Base-by-base conservation (phyloP, 805 yeast genomes). In the Candida tammaniensis region DNA sequence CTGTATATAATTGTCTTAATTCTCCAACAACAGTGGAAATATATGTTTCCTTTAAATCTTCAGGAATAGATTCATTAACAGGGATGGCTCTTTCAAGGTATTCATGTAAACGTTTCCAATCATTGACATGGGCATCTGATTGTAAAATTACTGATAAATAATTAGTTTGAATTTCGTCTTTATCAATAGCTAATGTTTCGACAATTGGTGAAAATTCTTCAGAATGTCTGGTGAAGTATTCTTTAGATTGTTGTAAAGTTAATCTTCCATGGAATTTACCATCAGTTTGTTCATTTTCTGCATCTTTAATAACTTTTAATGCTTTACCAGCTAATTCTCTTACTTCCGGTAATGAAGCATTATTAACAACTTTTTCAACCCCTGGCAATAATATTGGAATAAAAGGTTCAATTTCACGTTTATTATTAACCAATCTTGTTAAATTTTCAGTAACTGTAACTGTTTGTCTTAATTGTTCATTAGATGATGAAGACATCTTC, bases 331-430 rank as follows among this genome's bases (percentile, higher is more conserved):
- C 98, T 51, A 93, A 70, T 49, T 82, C 93, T 74, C 98, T 82
- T 33, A 93, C 98, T 62, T 91, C 98, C 26, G 98, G 98, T 57
- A 86, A 71, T 7, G 97, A 82, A 26, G 98, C 98, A 34, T 89
- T 85, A 37, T 85, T 76, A 31, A 83, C 80, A 26, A 93, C 96
- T 57, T 80, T 87, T 59, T 82, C 77, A 27, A 93, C 82, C 57
- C 96, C 95, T n/a, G 98, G 98, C 59, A 82, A 65, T 48, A 91
- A 73, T 48, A 76, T 71, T 27, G 98, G 97, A 47, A 93, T 84
- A 55, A 77, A 91, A 22, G 78, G 70, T 60, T 85, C 94, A 55
- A 93, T 88, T 65, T 91, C 98, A 50, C 86, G 74, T 53, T 87
- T 85, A 69, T 91, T 86, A 68, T 89, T 91, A 31, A 91, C 98